Evolutionary conservation across 1,284 basidiomycete genomes (phyloP).

Genomic region (Austropuccinia psidii): DNA sequence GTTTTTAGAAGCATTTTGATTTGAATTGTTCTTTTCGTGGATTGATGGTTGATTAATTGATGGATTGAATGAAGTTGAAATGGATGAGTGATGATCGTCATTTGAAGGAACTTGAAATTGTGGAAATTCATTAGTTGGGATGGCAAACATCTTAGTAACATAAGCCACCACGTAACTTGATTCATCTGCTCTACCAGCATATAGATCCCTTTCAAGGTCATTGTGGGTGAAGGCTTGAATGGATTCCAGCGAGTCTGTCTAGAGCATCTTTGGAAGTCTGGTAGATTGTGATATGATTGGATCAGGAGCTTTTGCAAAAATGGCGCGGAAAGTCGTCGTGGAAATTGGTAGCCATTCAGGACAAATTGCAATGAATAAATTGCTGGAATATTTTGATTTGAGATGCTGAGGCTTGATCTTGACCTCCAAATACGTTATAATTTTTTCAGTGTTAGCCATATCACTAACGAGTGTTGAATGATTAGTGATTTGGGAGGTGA

Average conservation of each 20-base stretch:
- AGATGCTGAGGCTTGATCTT: constrained; percentile 83
- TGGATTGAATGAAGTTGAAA: too few species aligned
- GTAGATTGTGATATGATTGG: constrained; percentile 72
- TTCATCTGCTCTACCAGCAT: constrained; percentile 58
- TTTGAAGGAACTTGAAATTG: too few species aligned
- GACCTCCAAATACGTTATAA: constrained; percentile 71
- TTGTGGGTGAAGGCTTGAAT: constrained; percentile 59
- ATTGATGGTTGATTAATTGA: too few species aligned
- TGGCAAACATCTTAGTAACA: constrained; percentile 98
- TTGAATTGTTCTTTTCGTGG: too few species aligned
- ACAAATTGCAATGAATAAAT: constrained; percentile 77
- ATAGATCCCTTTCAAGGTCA: constrained; percentile 74
- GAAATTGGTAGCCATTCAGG: constrained; percentile 95
- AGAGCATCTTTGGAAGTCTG: constrained; percentile 85
- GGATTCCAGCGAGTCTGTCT: constrained; percentile 58
- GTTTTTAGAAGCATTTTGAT: too few species aligned
- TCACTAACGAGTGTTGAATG: constrained; percentile 55
- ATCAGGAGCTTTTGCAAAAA: constrained; percentile 84
- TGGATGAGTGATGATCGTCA: too few species aligned
- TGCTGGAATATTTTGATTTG: constrained; percentile 78
- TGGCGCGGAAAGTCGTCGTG: constrained; percentile 81
- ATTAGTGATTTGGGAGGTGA: background rate
- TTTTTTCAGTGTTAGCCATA: constrained; percentile 78
- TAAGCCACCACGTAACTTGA: constrained; percentile 68
- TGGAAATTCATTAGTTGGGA: constrained; percentile 69